Evolutionary conservation across 306 rosid genomes (phyloP).

Genomic region (Fragaria nilgerrensis): DNA sequence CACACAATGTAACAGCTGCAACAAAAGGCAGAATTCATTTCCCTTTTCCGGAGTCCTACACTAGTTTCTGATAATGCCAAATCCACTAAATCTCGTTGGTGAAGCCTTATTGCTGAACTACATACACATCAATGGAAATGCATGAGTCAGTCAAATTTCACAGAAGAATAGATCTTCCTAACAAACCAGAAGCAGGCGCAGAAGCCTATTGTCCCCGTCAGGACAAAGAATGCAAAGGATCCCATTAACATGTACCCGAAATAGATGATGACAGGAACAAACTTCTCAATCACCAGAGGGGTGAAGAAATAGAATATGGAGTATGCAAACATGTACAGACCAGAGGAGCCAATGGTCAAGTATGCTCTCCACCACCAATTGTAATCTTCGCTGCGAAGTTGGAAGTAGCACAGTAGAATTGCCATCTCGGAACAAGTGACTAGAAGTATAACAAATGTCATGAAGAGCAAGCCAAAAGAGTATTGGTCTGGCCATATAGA

Average conservation of each 20-base stretch:
- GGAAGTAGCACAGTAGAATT: slow-evolving; percentile 97
- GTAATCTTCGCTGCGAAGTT: slow-evolving; percentile 95
- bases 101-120: background rate
- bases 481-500: slow-evolving; percentile 96
- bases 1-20: background rate
- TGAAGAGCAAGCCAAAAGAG: slow-evolving; percentile 92
- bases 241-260: slow-evolving; percentile 83
- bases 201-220: slow-evolving; percentile 98
- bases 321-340: slow-evolving; percentile 86
- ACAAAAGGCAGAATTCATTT: background rate
- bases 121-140: background rate
- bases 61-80: background rate
- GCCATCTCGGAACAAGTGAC: slow-evolving; percentile 92
- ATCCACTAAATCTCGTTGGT: background rate
- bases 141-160: slow-evolving; percentile 78
- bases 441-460: slow-evolving; percentile 72
- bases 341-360: slow-evolving; percentile 94
- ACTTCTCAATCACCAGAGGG: slow-evolving; percentile 68
- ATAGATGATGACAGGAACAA: slow-evolving; percentile 85
- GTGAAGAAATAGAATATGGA: slow-evolving; percentile 85
- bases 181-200: slow-evolving; percentile 98
- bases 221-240: slow-evolving; percentile 79
- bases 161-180: slow-evolving; percentile 89
- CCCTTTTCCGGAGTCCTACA: background rate
- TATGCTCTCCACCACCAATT: slow-evolving; percentile 99